Conservation (phyloP, 305 asterid genomes). For the Fraxinus sp. region DNA sequence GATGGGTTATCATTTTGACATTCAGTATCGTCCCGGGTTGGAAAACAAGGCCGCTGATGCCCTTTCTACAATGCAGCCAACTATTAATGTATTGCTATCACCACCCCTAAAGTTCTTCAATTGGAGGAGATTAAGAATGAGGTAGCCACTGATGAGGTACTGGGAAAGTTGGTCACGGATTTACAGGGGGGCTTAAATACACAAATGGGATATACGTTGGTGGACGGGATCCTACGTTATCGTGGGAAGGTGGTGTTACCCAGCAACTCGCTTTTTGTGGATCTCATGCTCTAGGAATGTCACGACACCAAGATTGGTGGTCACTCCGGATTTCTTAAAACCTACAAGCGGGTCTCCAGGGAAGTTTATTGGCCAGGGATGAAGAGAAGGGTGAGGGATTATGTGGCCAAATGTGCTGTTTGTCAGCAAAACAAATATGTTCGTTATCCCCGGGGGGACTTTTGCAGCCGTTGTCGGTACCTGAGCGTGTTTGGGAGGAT, state of each 20-base stretch:
- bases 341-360: neutral
- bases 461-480: neutral
- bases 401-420: neutral
- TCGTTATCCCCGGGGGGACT: neutral
- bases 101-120: too few species aligned
- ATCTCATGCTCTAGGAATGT: neutral
- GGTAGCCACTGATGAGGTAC: too few species aligned
- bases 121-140: too few species aligned
- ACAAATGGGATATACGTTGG: neutral
- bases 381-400: neutral
- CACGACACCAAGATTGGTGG: neutral
- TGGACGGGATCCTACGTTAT: neutral
- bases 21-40: too few species aligned
- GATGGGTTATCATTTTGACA: too few species aligned
- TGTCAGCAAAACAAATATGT: neutral
- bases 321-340: neutral
- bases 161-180: too few species aligned
- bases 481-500: neutral
- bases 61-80: too few species aligned
- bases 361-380: neutral
- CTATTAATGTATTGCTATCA: too few species aligned
- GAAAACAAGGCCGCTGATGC: too few species aligned
- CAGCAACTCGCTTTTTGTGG: too few species aligned
- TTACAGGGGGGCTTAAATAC: neutral
- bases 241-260: neutral